These are phyloP conservation scores for Suaeda aralocaspica DNA, from an alignment of 148 eudicot genomes.

Conservation along the genomic window DNA sequence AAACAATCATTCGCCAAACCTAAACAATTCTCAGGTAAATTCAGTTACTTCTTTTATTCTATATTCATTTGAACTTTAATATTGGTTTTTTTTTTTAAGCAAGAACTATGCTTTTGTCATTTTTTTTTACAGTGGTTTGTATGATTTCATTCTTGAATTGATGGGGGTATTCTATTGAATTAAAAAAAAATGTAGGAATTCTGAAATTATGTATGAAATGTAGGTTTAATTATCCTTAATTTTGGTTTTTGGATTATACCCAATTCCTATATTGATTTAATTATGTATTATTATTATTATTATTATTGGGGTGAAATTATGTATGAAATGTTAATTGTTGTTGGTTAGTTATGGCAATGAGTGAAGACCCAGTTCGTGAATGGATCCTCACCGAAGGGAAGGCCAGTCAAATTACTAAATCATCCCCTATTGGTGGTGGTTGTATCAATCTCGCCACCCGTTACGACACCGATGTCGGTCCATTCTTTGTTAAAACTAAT, in stretches of 20 bases:
- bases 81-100: not conserved
- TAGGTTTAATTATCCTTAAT: slow-evolving; percentile 10
- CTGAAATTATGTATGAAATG: not conserved
- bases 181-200: not conserved
- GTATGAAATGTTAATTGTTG: slow-evolving; percentile 1
- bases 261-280: not conserved
- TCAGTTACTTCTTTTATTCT: not conserved
- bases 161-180: not conserved
- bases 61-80: not conserved
- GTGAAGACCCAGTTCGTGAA: slow-evolving; percentile 80
- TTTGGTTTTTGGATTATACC: not conserved
- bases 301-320: not conserved
- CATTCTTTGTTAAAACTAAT: slow-evolving; percentile 91
- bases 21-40: slow-evolving; percentile 13
- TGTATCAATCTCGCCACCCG: slow-evolving; percentile 83
- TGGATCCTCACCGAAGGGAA: slow-evolving; percentile 91
- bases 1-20: slow-evolving; percentile 13
- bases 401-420: slow-evolving; percentile 63
- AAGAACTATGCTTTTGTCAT: not conserved
- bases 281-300: too few species aligned
- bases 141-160: not conserved
- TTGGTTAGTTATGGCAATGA: slow-evolving; percentile 58
- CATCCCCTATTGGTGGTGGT: slow-evolving; percentile 85
- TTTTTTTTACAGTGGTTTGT: not conserved
- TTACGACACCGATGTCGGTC: slow-evolving; percentile 85